A percentile compares a stretch with the other conserved stretches of the same genome.
Conservation (phyloP, 2,329 filamentous ascomycete species). For the Penicillium nordicum region DNA sequence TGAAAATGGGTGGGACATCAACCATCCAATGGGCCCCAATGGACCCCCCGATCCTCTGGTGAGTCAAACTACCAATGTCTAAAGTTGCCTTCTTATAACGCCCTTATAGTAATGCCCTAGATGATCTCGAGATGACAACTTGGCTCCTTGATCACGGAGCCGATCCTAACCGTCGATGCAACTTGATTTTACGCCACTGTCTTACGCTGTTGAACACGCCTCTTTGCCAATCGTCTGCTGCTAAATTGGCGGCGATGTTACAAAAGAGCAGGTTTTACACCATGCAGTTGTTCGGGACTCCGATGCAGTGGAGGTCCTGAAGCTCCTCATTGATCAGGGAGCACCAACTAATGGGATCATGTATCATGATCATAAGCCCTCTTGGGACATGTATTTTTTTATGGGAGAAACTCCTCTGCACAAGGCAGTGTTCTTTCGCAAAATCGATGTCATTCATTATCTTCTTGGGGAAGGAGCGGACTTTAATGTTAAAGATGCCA, state of each 20-base stretch:
- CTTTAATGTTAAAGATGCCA: not conserved
- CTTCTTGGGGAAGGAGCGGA: not conserved
- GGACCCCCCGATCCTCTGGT: slow-evolving; percentile 22
- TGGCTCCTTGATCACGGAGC: slow-evolving; percentile 29
- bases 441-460: not conserved
- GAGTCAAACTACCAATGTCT: slow-evolving; percentile 1
- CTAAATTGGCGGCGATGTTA: slow-evolving; percentile 17
- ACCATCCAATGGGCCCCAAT: slow-evolving; percentile 18
- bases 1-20: slow-evolving; percentile 20
- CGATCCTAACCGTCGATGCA: slow-evolving; percentile 25
- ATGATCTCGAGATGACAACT: slow-evolving; percentile 21
- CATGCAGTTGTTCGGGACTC: slow-evolving; percentile 16
- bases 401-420: not conserved
- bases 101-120: slow-evolving; percentile 15
- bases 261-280: slow-evolving; percentile 25
- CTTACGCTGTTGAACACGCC: slow-evolving; percentile 20
- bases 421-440: not conserved
- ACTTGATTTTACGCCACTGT: slow-evolving; percentile 25
- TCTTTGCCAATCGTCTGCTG: slow-evolving; percentile 17
- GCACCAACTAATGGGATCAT: slow-evolving; percentile 19
- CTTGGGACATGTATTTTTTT: not conserved
- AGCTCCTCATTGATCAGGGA: slow-evolving; percentile 18
- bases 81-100: not conserved
- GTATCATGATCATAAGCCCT: slow-evolving; percentile 22
- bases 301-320: slow-evolving; percentile 17